Conservation (phyloP, 208 protist genomes). For the Crithidia expoeki region DNA sequence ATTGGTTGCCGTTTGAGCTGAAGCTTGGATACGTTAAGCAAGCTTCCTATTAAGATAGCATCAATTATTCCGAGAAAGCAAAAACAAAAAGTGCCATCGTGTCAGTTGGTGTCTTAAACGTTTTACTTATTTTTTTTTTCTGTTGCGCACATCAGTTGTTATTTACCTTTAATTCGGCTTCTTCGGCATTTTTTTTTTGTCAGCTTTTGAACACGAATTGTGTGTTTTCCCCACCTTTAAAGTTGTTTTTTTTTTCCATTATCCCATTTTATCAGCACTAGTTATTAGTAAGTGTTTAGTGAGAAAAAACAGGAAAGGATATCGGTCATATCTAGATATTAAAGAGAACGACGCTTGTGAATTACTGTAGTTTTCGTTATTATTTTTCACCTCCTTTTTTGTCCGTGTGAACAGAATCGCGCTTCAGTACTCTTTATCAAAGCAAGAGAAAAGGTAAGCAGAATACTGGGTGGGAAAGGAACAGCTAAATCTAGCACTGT, state of each 20-base stretch:
- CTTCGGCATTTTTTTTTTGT: not conserved
- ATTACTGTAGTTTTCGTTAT: slow-evolving; percentile 29
- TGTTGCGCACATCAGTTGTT: not conserved
- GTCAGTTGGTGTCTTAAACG: slow-evolving; percentile 1
- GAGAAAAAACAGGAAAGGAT: slow-evolving; percentile 7
- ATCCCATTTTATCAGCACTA: slow-evolving; percentile 17
- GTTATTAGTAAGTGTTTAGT: slow-evolving; percentile 27
- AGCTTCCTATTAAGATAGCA: slow-evolving; percentile 72
- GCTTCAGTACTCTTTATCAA: slow-evolving; percentile 23
- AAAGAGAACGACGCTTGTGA: slow-evolving; percentile 18
- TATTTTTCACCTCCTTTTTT: slow-evolving; percentile 15
- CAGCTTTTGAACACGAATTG: slow-evolving; percentile 1
- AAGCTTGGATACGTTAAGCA: slow-evolving; percentile 92
- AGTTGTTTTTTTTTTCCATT: slow-evolving; percentile 11
- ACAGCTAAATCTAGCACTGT: too few relatives aligned
- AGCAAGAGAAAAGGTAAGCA: slow-evolving; percentile 6
- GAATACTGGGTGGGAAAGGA: too few relatives aligned
- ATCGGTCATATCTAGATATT: slow-evolving; percentile 14
- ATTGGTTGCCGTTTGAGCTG: slow-evolving; percentile 90
- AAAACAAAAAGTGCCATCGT: slow-evolving; percentile 12
- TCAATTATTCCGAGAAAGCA: not conserved
- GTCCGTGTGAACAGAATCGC: slow-evolving; percentile 4
- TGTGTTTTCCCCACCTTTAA: slow-evolving; percentile 7
- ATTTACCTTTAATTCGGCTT: slow-evolving; percentile 10
- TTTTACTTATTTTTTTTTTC: not conserved